Base-by-base conservation (phyloP, 2,329 filamentous ascomycete genomes). In the Sclerotinia subarctica region DNA sequence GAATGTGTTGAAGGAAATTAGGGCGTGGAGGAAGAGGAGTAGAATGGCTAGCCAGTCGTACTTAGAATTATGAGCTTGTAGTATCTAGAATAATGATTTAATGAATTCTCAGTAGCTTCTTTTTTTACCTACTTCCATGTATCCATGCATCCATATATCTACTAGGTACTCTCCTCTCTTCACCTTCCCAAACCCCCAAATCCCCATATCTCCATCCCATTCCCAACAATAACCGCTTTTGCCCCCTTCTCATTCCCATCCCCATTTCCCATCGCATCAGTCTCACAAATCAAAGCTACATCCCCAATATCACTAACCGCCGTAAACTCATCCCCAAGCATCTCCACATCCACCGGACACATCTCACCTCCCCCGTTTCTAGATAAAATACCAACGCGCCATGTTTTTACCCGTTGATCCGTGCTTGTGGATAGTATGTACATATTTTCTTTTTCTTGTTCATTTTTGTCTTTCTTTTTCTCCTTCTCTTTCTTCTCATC, bases 1-100 rank as follows among this genome's bases (percentile, higher is more conserved):
- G 85, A 90, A 91, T 5, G 81, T 92, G 38, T 73, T 97, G 56
- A 96, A 94, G 74, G 94, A 98, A 81, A 59, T 95, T 24, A 92
- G 88, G 79, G 75, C 76, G 46, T 77, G 75, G 76, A 74, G 70
- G 69, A 74, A 74, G 64, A 72, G 76, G 69, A 70, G 75, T 64
- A 68, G 72, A 35, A 67, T 64, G 42, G 35, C 49, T 44, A 29
- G 24, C 5, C 49, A 24, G 52, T 62, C 42, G 56, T n/a, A 44
- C 42, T 44, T 44, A 26, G 10, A 15, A 42, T 35, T 15, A 42
- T 35, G 24, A 19, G 13, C 3, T 44, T 19, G 26, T 7, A 11
- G 10, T 29, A 29, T 52, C 42, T 63, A 56, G 57, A 67, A 63
- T 67, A 67, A 66, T 44, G 64, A 66, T 59, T 24, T 51, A 38